Conservation (phyloP, 78 protist species). For the slime mould (Dictyostelium discoideum) region dicty_2.7 NC_007088.5:2939001-2939500, state of each 20-base stretch:
- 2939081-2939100: not conserved
- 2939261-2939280: not conserved
- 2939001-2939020: slow-evolving; percentile 16
- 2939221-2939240: slow-evolving; percentile 20
- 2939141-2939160: slow-evolving; percentile 38
- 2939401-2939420: slow-evolving; percentile 6
- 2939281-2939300: not conserved
- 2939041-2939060: too few species aligned
- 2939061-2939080: too few species aligned
- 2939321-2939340: not conserved
- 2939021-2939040: slow-evolving; percentile 28
- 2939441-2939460: not conserved
- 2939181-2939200: not conserved
- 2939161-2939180: slow-evolving; percentile 22
- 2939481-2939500: not conserved
- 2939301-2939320: not conserved
- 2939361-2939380: not conserved
- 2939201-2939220: not conserved
- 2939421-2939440: not conserved
- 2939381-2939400: not conserved
- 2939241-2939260: not conserved
- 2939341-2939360: not conserved
- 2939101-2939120: slow-evolving; percentile 72
- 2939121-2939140: slow-evolving; percentile 72
- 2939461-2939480: slow-evolving; percentile 6